Conservation (phyloP, 345 rosid genomes). For the Heritiera littoralis region DNA sequence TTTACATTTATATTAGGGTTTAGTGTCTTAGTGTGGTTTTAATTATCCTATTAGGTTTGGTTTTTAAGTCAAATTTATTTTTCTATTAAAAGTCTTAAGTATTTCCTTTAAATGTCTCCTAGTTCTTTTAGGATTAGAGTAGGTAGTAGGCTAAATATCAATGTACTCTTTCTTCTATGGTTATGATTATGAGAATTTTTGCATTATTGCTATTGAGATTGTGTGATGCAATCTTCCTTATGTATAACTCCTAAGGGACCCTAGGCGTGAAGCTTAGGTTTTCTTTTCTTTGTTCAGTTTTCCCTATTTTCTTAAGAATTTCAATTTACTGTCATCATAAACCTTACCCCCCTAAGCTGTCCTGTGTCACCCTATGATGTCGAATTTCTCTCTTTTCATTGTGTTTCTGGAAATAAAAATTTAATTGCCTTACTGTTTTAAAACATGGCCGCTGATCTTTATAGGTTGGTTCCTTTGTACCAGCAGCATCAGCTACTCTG, state of each 20-base stretch:
- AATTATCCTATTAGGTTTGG: background rate
- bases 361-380: background rate
- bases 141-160: background rate
- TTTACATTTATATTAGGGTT: too few species aligned
- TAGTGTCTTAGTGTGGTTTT: background rate
- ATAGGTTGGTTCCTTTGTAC: constrained; percentile 97
- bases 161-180: background rate
- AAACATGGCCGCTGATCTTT: constrained; percentile 33
- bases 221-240: too few species aligned
- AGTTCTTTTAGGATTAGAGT: background rate
- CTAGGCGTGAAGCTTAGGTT: too few species aligned
- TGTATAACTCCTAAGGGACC: too few species aligned
- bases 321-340: background rate
- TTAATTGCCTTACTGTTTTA: constrained; percentile 19
- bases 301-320: background rate
- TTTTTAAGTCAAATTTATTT: background rate
- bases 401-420: constrained; percentile 9
- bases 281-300: background rate
- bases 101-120: background rate
- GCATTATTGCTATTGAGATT: background rate
- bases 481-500: constrained; percentile 75
- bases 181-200: background rate
- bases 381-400: constrained; percentile 8
- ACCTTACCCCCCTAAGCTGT: background rate
- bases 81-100: background rate